Evolutionary conservation across 2,329 filamentous ascomycete genomes (phyloP).

Genomic region (Ceratocystiopsis minuta): DNA sequence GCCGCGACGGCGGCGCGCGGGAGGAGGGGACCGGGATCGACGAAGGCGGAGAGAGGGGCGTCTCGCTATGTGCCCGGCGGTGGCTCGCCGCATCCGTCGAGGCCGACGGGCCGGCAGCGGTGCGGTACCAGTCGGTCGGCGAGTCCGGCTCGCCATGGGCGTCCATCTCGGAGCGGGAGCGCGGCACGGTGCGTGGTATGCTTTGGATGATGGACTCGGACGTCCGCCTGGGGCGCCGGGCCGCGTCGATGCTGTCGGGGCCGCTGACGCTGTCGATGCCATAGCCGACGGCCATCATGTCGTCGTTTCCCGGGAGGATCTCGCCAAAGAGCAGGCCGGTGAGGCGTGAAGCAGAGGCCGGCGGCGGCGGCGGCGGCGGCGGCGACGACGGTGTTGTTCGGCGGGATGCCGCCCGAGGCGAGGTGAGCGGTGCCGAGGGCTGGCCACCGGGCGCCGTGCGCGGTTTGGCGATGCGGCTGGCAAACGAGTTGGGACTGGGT

Average conservation of each 20-base stretch:
- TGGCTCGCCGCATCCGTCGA: constrained; percentile 13
- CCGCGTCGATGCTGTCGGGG: constrained; percentile 41
- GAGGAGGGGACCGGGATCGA: not conserved
- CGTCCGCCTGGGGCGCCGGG: constrained; percentile 37
- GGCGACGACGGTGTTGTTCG: too few relatives aligned
- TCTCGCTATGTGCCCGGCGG: constrained; percentile 42
- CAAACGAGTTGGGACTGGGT: constrained; percentile 9
- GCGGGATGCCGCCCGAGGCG: too few relatives aligned
- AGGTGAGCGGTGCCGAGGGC: too few relatives aligned
- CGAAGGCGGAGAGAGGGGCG: not conserved
- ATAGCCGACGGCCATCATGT: constrained; percentile 35
- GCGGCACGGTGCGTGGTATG: constrained; percentile 22
- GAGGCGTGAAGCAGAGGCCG: constrained; percentile 14
- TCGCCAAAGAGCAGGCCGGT: constrained; percentile 57
- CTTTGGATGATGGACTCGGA: constrained; percentile 53
- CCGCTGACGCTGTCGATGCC: constrained; percentile 34
- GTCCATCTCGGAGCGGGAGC: constrained; percentile 38
- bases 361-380: constrained; percentile 9
- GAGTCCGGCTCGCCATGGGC: constrained; percentile 41
- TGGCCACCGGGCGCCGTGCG: constrained; percentile 12
- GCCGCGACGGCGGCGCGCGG: not conserved
- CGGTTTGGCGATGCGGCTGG: constrained; percentile 38
- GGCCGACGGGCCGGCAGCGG: constrained; percentile 6
- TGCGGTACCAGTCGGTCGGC: constrained; percentile 47
- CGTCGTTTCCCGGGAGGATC: constrained; percentile 41